Base-by-base conservation (phyloP, 176 grass and related monocot genomes). In the Cenchrus fungigraminus region DNA sequence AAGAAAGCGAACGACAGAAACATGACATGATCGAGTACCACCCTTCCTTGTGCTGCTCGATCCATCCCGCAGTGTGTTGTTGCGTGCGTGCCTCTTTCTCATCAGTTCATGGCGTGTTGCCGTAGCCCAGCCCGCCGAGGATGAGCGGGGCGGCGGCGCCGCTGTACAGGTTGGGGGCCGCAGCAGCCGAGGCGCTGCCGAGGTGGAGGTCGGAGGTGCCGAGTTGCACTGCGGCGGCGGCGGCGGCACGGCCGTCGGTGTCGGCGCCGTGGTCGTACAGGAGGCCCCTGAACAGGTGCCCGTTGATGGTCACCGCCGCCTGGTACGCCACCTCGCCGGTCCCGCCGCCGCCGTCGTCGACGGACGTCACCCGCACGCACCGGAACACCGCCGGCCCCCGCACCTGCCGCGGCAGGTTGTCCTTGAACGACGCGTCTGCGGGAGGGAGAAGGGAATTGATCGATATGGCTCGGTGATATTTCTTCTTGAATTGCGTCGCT, bases 191-290 rank as follows among this genome's bases (percentile, higher is more conserved):
- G 22, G 74, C 81, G 64, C n/a, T 6, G 68, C 97, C 94, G 31
- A 99, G 92, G 75, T 99, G 92, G 67, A 99, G 84, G 65, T 99
- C 92, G 45, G 97, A 99, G 81, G 94, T 87, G 83, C 91, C 88
- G 4, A 85, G 40, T 2, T 58, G 92, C 62, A 94, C 84, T 0
- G 70, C 71, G 3, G 73, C 58, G 17, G 54, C 64, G 17, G 54
- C 72, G 78, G 68, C 50, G 67, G 25, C 25, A 25, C 78, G 87
- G 60, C 61, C 81, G 49, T 91, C 86, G 55, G 17, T 40, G 9
- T 92, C 91, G 12, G 87, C 65, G 62, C 97, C 97, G 79, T 97
- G 91, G 62, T 96, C 90, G 83, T 99, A 99, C 49, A 99, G 90
- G 44, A 99, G 92, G 1, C 97, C 97, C 84, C 93, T 86, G 94